Evolutionary conservation across 306 rosid genomes (phyloP).

Genomic region (Trifolium repens): DNA sequence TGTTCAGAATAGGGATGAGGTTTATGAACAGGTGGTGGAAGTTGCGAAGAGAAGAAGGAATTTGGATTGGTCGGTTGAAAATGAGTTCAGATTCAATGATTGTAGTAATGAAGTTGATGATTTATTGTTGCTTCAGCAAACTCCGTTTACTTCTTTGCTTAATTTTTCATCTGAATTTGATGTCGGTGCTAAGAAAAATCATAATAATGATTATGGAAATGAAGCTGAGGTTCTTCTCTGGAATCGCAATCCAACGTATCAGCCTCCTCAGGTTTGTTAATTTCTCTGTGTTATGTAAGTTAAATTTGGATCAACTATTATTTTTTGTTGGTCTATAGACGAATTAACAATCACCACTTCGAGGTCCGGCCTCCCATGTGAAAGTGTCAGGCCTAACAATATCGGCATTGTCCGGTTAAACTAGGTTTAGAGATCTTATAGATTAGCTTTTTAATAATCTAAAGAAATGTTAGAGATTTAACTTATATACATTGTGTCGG

Average conservation of each 20-base stretch:
- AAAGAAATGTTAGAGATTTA: neutral
- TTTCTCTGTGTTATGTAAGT: neutral
- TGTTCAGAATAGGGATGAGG: slow-evolving; percentile 34
- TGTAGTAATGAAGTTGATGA: slow-evolving; percentile 27
- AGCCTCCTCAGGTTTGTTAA: slow-evolving; percentile 45
- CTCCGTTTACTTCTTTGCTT: slow-evolving; percentile 48
- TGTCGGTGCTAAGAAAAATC: neutral
- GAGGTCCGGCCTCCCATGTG: no score
- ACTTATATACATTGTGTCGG: no score
- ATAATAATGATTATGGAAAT: slow-evolving; percentile 23
- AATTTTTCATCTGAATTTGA: slow-evolving; percentile 33
- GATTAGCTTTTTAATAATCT: neutral
- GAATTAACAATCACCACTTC: no score
- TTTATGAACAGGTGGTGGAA: slow-evolving; percentile 46
- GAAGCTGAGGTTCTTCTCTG: slow-evolving; percentile 42
- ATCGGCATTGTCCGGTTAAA: no score
- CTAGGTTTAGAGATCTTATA: no score
- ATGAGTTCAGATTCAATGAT: neutral
- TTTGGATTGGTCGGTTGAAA: neutral
- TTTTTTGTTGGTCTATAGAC: no score
- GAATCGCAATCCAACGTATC: slow-evolving; percentile 37
- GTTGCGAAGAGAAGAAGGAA: slow-evolving; percentile 36
- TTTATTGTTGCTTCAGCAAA: slow-evolving; percentile 43
- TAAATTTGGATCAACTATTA: neutral
- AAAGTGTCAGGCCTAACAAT: no score